These are phyloP conservation scores for Populus hybrid DNA, from an alignment of 441 rosid species.

Conservation along the genomic window DNA sequence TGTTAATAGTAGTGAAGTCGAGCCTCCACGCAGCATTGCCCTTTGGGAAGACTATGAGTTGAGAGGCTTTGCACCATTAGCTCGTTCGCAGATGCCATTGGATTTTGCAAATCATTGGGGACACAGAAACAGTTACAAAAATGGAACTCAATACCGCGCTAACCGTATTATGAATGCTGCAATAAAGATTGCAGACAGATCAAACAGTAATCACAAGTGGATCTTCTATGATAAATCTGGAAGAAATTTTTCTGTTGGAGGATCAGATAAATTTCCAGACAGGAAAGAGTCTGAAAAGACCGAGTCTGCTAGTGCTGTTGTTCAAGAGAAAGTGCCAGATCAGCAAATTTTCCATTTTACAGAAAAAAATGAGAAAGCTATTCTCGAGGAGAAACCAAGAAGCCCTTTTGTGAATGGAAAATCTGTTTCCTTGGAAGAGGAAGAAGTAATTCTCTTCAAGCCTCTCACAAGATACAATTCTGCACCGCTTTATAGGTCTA, in stretches of 20 bases:
- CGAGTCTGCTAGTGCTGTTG: constrained; percentile 3
- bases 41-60: constrained; percentile 93
- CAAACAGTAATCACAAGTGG: constrained; percentile 48
- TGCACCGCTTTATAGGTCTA: constrained; percentile 53
- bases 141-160: constrained; percentile 46
- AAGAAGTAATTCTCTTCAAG: constrained; percentile 93
- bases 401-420: constrained; percentile 24
- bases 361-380: constrained; percentile 23
- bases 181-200: constrained; percentile 48
- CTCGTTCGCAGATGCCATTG: constrained; percentile 33
- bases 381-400: constrained; percentile 26
- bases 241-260: constrained; percentile 31
- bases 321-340: constrained; percentile 21
- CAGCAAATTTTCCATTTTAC: constrained; percentile 8
- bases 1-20: constrained; percentile 19
- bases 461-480: constrained; percentile 85
- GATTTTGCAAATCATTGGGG: constrained; percentile 55
- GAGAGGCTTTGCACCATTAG: constrained; percentile 68
- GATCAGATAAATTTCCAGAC: constrained; percentile 14
- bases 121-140: constrained; percentile 35
- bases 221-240: constrained; percentile 40
- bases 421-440: constrained; percentile 59
- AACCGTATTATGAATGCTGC: constrained; percentile 56
- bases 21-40: constrained; percentile 32
- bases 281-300: constrained; percentile 20